Percentiles rank a stretch among this genome's conserved stretches.
Evolutionary conservation across 352 stramenopile species (phyloP).

Genomic region (Plasmopara halstedii): DNA sequence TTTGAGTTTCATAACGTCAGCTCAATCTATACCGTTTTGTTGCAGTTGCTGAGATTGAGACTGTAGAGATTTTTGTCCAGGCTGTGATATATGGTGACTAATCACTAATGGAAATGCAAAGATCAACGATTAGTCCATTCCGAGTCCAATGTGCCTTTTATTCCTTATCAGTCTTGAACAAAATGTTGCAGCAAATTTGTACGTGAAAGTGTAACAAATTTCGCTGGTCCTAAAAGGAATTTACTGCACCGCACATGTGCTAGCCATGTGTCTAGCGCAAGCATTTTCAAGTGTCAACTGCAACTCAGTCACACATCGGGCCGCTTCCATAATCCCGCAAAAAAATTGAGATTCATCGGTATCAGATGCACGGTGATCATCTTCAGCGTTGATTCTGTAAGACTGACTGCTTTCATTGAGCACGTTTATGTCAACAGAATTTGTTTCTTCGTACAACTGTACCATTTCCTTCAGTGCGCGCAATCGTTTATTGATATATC

Average conservation of each 20-base stretch:
- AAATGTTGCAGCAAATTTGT: too few species aligned
- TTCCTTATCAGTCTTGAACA: too few species aligned
- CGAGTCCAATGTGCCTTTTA: too few species aligned
- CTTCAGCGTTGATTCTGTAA: not conserved
- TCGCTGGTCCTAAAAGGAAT: not conserved
- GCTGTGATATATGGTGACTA: not conserved
- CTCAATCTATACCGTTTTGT: too few species aligned
- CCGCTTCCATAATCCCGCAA: slow-evolving; percentile 10
- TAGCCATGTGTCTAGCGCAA: slow-evolving; percentile 31
- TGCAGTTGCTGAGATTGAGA: too few species aligned
- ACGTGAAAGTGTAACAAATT: not conserved
- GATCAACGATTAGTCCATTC: not conserved
- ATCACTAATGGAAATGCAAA: not conserved
- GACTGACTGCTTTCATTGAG: slow-evolving; percentile 14
- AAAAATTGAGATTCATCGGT: slow-evolving; percentile 9
- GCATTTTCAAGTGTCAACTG: slow-evolving; percentile 35
- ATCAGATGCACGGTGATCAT: slow-evolving; percentile 6
- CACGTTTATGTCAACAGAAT: slow-evolving; percentile 26
- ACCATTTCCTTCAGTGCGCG: slow-evolving; percentile 24
- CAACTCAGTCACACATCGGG: slow-evolving; percentile 19
- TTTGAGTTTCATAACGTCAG: too few species aligned
- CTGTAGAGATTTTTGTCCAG: too few species aligned
- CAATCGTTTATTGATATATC: slow-evolving; percentile 20
- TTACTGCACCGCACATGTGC: slow-evolving; percentile 37
- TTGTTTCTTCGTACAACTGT: slow-evolving; percentile 26